These are phyloP conservation scores for Colletotrichum acutatum DNA, from an alignment of 2,329 filamentous ascomycete genomes.

Conservation along the genomic window DNA sequence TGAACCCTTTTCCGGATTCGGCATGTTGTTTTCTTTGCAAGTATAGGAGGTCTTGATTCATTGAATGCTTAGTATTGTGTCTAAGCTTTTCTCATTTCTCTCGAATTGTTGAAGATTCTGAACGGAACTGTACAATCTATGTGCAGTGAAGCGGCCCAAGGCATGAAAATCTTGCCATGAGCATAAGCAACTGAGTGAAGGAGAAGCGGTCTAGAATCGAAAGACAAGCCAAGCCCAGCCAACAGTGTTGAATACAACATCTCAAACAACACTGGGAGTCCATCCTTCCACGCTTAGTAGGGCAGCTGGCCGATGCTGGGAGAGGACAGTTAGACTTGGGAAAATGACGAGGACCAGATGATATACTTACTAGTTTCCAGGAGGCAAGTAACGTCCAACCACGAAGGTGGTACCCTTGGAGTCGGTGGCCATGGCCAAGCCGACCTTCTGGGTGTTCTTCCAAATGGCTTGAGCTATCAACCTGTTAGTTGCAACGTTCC, in stretches of 20 bases:
- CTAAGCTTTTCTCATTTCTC: not conserved
- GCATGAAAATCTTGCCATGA: not conserved
- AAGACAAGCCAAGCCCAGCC: not conserved
- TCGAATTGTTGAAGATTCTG: not conserved
- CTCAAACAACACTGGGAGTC: not conserved
- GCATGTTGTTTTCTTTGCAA: not conserved
- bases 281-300: not conserved
- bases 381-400: conserved; percentile 8
- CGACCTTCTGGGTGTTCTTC: not conserved
- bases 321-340: not conserved
- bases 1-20: not conserved
- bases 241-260: not conserved
- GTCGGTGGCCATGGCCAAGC: not conserved
- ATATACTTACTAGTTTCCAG: conserved; percentile 7
- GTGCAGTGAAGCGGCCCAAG: not conserved
- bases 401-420: not conserved
- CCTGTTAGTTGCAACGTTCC: not conserved
- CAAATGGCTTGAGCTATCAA: conserved; percentile 8
- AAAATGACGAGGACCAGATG: not conserved
- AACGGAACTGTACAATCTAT: not conserved
- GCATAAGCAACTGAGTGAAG: not conserved
- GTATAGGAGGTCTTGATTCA: too few species aligned
- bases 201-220: not conserved
- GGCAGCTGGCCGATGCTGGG: not conserved
- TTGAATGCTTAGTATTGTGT: not conserved